Conservation (phyloP, 768 basidiomycete genomes). For the Termitomyces heimii region DNA sequence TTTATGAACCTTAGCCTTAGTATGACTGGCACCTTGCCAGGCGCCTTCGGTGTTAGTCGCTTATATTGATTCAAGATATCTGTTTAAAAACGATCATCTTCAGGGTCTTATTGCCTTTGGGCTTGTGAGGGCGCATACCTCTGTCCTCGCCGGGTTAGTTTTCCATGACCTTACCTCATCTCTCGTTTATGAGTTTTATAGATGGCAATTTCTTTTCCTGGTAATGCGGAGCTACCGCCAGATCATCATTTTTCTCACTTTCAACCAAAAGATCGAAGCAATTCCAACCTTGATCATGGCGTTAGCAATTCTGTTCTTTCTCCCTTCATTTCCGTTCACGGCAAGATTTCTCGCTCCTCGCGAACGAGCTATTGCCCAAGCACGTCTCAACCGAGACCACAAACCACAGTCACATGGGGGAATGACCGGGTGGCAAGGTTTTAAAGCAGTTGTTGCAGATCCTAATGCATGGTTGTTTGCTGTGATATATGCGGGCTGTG, state of each 20-base stretch:
- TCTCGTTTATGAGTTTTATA: slow-evolving; percentile 12
- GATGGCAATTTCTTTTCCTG: slow-evolving; percentile 58
- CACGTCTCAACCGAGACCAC: slow-evolving; percentile 49
- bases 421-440: slow-evolving; percentile 49
- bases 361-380: slow-evolving; percentile 51
- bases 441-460: slow-evolving; percentile 46
- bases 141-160: slow-evolving; percentile 31
- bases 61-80: not conserved
- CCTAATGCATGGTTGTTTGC: slow-evolving; percentile 48
- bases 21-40: slow-evolving; percentile 54
- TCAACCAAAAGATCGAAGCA: slow-evolving; percentile 39
- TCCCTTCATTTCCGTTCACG: slow-evolving; percentile 52
- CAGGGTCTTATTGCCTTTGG: slow-evolving; percentile 54
- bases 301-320: slow-evolving; percentile 37
- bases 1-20: slow-evolving; percentile 32
- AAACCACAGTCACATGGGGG: slow-evolving; percentile 54
- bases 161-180: slow-evolving; percentile 5
- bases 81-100: not conserved
- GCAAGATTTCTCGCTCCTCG: slow-evolving; percentile 46
- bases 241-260: not conserved
- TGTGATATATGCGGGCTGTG: slow-evolving; percentile 49
- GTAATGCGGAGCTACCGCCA: slow-evolving; percentile 19
- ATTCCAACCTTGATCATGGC: slow-evolving; percentile 54
- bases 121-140: slow-evolving; percentile 45
- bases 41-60: slow-evolving; percentile 41